phyloP scores from a whole-genome alignment of 1,284 basidiomycete species.

The Ustilago loliicola region DNA sequence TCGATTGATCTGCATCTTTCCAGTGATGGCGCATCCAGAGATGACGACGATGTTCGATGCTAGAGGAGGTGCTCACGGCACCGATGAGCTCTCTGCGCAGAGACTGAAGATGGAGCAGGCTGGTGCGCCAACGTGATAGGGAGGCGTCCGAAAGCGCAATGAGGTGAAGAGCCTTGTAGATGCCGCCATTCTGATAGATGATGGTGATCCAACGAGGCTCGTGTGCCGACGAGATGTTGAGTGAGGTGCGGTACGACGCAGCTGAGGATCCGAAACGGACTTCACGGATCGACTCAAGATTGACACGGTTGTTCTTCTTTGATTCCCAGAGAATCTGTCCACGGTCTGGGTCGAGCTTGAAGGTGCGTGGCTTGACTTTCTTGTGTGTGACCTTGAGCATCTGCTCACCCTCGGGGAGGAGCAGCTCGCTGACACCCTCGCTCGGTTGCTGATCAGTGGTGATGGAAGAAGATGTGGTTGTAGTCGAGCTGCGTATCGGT shows the following conservation, averaged over 20 bases:
- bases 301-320: slow-evolving; percentile 80
- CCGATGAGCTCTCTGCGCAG: slow-evolving; percentile 61
- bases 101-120: slow-evolving; percentile 72
- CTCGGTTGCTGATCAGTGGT: neutral
- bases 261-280: slow-evolving; percentile 84
- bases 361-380: slow-evolving; percentile 81
- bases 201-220: slow-evolving; percentile 80
- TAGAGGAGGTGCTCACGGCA: slow-evolving; percentile 57
- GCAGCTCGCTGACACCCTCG: slow-evolving; percentile 11
- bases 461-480: neutral
- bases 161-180: slow-evolving; percentile 92
- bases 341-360: slow-evolving; percentile 82
- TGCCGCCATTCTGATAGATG: slow-evolving; percentile 80
- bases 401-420: slow-evolving; percentile 59
- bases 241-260: slow-evolving; percentile 82
- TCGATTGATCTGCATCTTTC: slow-evolving; percentile 78
- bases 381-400: slow-evolving; percentile 92
- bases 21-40: slow-evolving; percentile 87
- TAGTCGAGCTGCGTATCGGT: neutral
- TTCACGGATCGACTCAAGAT: slow-evolving; percentile 91
- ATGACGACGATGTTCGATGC: slow-evolving; percentile 76
- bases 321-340: slow-evolving; percentile 88
- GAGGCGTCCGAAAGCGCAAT: slow-evolving; percentile 81
- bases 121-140: slow-evolving; percentile 75
- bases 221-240: slow-evolving; percentile 74